These are phyloP conservation scores for Ceratobasidium theobromae DNA, from an alignment of 1,284 basidiomycete species.

Conservation along the genomic window DNA sequence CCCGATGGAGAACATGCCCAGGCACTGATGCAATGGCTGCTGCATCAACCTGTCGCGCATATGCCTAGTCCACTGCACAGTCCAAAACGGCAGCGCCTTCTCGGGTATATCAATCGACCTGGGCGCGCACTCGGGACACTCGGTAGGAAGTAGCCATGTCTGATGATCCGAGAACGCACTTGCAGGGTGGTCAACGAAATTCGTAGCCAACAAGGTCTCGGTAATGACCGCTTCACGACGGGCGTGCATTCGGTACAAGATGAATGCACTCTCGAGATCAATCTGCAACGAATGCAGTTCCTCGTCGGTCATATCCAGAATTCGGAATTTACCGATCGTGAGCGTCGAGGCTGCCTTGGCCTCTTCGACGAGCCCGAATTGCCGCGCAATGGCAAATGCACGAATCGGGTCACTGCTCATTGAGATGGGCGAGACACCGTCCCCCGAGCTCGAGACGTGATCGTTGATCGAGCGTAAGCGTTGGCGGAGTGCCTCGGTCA, in stretches of 20 bases:
- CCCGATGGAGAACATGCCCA: constrained; percentile 10
- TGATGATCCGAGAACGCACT: constrained; percentile 13
- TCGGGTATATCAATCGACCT: constrained; percentile 23
- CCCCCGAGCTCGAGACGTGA: constrained; percentile 9
- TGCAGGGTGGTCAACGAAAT: constrained; percentile 28
- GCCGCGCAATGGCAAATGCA: constrained; percentile 21
- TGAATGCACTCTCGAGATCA: constrained; percentile 26
- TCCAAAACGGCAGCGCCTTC: constrained; percentile 24
- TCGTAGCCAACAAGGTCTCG: constrained; percentile 26
- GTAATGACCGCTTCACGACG: constrained; percentile 21
- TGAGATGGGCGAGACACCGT: background rate
- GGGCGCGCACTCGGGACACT: constrained; percentile 24
- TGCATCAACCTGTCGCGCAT: constrained; percentile 7
- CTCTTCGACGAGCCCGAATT: constrained; percentile 27
- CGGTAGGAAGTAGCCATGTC: constrained; percentile 18
- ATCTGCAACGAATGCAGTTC: constrained; percentile 21
- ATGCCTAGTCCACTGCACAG: constrained; percentile 29
- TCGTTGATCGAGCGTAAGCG: constrained; percentile 14
- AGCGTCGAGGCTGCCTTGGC: constrained; percentile 18
- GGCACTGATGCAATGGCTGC: constrained; percentile 3
- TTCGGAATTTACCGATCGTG: constrained; percentile 26
- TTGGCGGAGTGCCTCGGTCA: constrained; percentile 17
- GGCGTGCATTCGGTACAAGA: constrained; percentile 27
- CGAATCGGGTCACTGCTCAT: constrained; percentile 24
- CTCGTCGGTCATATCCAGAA: constrained; percentile 19